Percentiles rank a stretch among this genome's conserved stretches.
These are phyloP conservation scores for Chalaropsis ovoidea DNA, from an alignment of 2,329 filamentous ascomycete species.

Conservation along the genomic window DNA sequence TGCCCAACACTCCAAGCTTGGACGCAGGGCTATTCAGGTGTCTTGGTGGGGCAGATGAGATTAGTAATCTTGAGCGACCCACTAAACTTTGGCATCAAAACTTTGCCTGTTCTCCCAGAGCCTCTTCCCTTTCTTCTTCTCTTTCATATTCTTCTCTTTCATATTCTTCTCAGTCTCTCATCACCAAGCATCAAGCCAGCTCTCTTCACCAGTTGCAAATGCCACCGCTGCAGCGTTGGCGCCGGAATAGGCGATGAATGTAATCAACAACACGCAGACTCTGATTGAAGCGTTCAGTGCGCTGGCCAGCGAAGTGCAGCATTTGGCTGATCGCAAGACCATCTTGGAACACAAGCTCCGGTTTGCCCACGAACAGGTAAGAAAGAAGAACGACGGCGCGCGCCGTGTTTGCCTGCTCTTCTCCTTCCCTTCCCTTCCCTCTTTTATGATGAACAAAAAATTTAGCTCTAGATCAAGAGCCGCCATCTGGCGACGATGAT, in stretches of 20 bases:
- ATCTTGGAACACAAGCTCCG: conserved; percentile 57
- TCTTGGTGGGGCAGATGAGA: conserved; percentile 1
- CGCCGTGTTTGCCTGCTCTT: no score
- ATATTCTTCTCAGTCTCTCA: conserved; percentile 22
- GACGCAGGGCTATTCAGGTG: neutral
- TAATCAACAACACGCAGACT: conserved; percentile 38
- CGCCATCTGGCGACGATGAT: conserved; percentile 49
- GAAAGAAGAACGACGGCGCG: conserved; percentile 26
- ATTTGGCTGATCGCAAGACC: conserved; percentile 52
- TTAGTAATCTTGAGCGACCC: conserved; percentile 19
- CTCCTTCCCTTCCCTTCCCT: conserved; percentile 21
- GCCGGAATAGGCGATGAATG: conserved; percentile 25
- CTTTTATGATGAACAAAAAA: conserved; percentile 36
- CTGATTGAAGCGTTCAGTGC: conserved; percentile 55
- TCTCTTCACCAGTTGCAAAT: conserved; percentile 17
- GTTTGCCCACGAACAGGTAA: conserved; percentile 57
- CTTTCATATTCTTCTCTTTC: conserved; percentile 26
- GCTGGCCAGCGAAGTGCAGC: conserved; percentile 55
- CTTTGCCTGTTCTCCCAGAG: conserved; percentile 9
- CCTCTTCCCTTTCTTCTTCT: conserved; percentile 25
- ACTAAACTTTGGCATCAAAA: conserved; percentile 25
- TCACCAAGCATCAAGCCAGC: neutral
- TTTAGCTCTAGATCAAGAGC: conserved; percentile 83
- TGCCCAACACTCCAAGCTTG: neutral
- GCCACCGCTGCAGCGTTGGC: conserved; percentile 25